Percentiles rank a stretch among this genome's conserved stretches.
Conservation (phyloP, 1,284 basidiomycete genomes). For the Pseudozyma hubeiensis region DNA sequence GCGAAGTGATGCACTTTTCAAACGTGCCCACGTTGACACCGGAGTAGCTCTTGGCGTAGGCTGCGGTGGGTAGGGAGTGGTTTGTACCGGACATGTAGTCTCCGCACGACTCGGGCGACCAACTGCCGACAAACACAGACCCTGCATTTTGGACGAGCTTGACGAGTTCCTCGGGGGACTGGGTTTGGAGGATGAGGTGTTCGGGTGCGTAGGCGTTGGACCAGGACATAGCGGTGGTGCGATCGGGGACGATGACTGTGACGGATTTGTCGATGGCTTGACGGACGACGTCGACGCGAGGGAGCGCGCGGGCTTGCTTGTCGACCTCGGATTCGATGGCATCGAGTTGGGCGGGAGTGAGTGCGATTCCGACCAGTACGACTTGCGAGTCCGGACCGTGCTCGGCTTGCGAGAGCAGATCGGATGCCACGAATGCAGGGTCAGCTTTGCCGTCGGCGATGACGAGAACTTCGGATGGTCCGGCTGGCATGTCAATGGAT, state of each 20-base stretch:
- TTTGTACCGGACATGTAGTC: constrained; percentile 99
- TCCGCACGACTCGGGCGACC: constrained; percentile 86
- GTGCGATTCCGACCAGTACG: constrained; percentile 84
- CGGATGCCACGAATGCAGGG: constrained; percentile 92
- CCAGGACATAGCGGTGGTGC: constrained; percentile 85
- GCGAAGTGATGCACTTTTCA: constrained; percentile 98
- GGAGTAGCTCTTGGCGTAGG: constrained; percentile 96
- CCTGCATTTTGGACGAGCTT: constrained; percentile 73
- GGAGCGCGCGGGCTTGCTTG: constrained; percentile 83
- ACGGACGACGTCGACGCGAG: constrained; percentile 88
- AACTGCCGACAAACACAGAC: constrained; percentile 88
- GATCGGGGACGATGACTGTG: constrained; percentile 79
- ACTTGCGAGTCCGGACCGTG: constrained; percentile 99
- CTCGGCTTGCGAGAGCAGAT: constrained; percentile 94
- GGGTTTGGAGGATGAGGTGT: constrained; percentile 72
- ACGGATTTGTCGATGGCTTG: constrained; percentile 91
- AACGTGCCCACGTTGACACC: constrained; percentile 97
- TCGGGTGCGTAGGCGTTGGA: constrained; percentile 91
- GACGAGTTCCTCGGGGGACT: constrained; percentile 53
- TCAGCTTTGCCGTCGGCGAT: constrained; percentile 89
- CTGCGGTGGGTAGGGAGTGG: constrained; percentile 79
- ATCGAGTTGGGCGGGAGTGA: constrained; percentile 76
- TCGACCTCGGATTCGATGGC: constrained; percentile 89
- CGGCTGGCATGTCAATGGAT: constrained; percentile 98
- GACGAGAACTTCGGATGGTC: constrained; percentile 76